Evolutionary conservation across 352 stramenopile species (phyloP), one percentile per base, ranked within the genome.

Genomic region (Phytopythium mirpurense): DNA sequence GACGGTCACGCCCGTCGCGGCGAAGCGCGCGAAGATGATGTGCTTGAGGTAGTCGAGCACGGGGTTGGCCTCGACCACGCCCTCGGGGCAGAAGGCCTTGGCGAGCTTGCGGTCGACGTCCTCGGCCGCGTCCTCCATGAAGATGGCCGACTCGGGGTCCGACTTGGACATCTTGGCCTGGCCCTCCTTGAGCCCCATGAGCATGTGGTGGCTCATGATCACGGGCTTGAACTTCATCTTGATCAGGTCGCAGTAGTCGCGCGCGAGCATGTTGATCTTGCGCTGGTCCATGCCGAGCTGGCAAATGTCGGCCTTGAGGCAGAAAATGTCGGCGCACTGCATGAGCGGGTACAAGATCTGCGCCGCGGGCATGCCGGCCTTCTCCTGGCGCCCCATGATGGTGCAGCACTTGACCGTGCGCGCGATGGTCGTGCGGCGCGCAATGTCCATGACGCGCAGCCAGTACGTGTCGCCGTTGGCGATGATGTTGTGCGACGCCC

Each of bases 101-200:
- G 98, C 97, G 57, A 99, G 96, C 82, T 99, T 99, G 60, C 85
- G 90, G 65, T 97, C 95, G 31, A 98, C 93, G 65, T 98, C 92
- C 44, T 95, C 92, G 2, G 67, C 77, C 3, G 86, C 84, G 71
- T 99, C 96, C 65, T 99, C 97, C 97, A 99, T 99, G 70, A 99
- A 99, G 59, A 99, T 98, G 19, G 90, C 90, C 46, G 83, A 97
- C 79, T 99, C 96, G 6, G 96, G 96, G 83, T 99, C 95, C 57
- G 90, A 98, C 78, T 99, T 99, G 57, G 83, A 98, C 97, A 99
- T 99, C 75, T 99, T 99, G 65, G 98, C 95, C 70, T 99, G 96
- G 6, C 97, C 97, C 57, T 98, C 83, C 74, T 99, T 98, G 24
- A 99, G 74, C 19, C 97, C 96, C 76, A 98, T 98, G 32, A 99